These are phyloP conservation scores for Annulohypoxylon nitens DNA, from an alignment of 495 filamentous ascomycete species.

Conservation along the genomic window DNA sequence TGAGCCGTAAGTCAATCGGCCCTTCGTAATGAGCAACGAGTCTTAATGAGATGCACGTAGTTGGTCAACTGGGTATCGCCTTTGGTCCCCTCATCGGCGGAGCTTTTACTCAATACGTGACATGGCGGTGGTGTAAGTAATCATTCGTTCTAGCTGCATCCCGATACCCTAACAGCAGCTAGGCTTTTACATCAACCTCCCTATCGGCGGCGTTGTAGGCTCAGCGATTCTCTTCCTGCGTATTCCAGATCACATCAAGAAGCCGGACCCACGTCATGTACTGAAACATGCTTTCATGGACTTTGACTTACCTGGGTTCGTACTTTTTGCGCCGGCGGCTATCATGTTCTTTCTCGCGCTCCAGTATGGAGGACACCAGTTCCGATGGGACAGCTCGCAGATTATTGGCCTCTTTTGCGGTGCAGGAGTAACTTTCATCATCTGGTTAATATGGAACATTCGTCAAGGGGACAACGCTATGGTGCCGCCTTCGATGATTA, in stretches of 20 bases:
- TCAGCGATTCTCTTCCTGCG: conserved; percentile 56
- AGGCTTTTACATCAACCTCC: conserved; percentile 69
- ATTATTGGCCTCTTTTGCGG: conserved; percentile 59
- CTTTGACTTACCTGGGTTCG: conserved; percentile 63
- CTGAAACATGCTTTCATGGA: conserved; percentile 32
- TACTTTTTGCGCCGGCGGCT: conserved; percentile 60
- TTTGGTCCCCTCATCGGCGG: conserved; percentile 69
- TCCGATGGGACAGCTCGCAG: conserved; percentile 57
- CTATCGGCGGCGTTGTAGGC: conserved; percentile 47
- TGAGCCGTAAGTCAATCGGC: conserved; percentile 38
- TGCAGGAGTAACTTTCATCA: conserved; percentile 52
- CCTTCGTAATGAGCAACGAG: conserved; percentile 22
- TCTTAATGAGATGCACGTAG: conserved; percentile 38
- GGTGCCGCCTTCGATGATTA: conserved; percentile 43
- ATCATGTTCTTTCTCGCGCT: conserved; percentile 63
- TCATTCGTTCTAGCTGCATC: background rate
- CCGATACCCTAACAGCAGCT: background rate
- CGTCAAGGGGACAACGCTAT: conserved; percentile 59
- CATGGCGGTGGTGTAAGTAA: conserved; percentile 55
- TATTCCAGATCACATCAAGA: conserved; percentile 55
- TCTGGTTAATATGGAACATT: conserved; percentile 60
- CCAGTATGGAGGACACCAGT: conserved; percentile 63
- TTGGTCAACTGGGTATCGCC: conserved; percentile 48
- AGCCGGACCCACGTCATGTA: conserved; percentile 3
- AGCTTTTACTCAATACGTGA: conserved; percentile 69